phyloP scores from a whole-genome alignment of 2,329 filamentous ascomycete genomes.

The Colletotrichum sansevieriae region DNA sequence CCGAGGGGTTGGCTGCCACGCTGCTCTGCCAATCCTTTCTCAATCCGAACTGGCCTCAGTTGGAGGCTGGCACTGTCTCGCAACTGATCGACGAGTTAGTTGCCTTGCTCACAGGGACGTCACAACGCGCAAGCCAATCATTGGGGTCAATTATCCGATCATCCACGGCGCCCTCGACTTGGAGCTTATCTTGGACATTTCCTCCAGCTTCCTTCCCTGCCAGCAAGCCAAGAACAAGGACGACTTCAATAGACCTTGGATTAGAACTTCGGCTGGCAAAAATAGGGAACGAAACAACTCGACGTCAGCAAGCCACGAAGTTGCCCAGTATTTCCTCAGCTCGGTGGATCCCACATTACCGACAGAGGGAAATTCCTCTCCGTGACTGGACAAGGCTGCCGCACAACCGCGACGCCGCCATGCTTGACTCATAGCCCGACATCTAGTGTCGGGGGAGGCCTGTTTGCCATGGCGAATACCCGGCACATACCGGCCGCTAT shows the following conservation, averaged over 20 bases:
- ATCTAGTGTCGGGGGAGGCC: conserved; percentile 34
- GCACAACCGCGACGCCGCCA: conserved; percentile 34
- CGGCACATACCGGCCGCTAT: conserved; percentile 14
- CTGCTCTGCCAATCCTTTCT: background rate
- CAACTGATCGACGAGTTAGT: conserved; percentile 23
- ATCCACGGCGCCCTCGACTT: conserved; percentile 9
- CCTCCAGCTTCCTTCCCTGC: conserved; percentile 1
- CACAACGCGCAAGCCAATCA: conserved; percentile 31
- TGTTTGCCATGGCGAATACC: conserved; percentile 22
- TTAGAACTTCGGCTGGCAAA: conserved; percentile 7
- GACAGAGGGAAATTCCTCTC: conserved; percentile 29
- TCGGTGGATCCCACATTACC: conserved; percentile 23
- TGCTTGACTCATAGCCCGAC: conserved; percentile 40
- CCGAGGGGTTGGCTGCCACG: conserved; percentile 11
- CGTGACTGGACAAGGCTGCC: conserved; percentile 37
- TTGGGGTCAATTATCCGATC: conserved; percentile 21
- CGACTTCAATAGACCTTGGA: conserved; percentile 9
- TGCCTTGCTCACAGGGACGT: conserved; percentile 27
- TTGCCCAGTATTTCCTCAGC: conserved; percentile 20
- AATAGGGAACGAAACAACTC: conserved; percentile 7
- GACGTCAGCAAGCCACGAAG: conserved; percentile 24
- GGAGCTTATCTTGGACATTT: background rate
- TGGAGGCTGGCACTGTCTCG: conserved; percentile 20
- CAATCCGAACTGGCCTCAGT: background rate
- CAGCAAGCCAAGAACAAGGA: background rate